These are phyloP conservation scores for Melampsora americana DNA, from an alignment of 1,284 basidiomycete species.

Conservation along the genomic window DNA sequence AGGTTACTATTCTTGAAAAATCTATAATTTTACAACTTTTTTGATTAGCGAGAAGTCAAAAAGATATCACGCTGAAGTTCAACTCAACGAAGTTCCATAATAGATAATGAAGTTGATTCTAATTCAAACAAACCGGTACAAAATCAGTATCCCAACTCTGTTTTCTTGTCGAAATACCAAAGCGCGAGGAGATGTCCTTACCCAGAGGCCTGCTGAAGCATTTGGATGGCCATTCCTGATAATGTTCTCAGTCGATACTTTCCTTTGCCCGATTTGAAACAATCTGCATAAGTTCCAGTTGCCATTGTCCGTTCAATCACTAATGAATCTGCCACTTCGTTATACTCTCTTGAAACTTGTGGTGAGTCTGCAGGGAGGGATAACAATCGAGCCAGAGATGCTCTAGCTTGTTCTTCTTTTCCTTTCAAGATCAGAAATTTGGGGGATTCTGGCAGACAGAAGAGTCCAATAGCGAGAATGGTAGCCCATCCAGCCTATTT, in stretches of 20 bases:
- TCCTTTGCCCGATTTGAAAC: background rate
- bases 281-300: background rate
- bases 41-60: background rate
- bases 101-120: slow-evolving; percentile 43
- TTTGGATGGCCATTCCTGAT: slow-evolving; percentile 2
- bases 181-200: background rate
- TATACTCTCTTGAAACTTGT: background rate
- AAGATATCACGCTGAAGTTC: background rate
- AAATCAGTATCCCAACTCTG: background rate
- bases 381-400: background rate
- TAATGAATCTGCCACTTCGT: background rate
- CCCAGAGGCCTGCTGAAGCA: slow-evolving; percentile 3
- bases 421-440: slow-evolving; percentile 3
- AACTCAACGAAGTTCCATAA: slow-evolving; percentile 36
- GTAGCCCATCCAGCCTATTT: background rate
- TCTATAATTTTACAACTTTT: slow-evolving; percentile 19
- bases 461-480: slow-evolving; percentile 3
- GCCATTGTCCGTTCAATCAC: slow-evolving; percentile 7
- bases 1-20: slow-evolving; percentile 51
- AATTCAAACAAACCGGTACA: background rate
- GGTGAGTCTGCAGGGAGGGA: background rate
- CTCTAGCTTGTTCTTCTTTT: background rate
- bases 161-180: too few relatives aligned
- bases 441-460: background rate
- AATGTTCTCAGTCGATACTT: slow-evolving; percentile 1